Evolutionary conservation across 257 asterid species (phyloP).

Genomic region (Oldenlandia corymbosa): DNA sequence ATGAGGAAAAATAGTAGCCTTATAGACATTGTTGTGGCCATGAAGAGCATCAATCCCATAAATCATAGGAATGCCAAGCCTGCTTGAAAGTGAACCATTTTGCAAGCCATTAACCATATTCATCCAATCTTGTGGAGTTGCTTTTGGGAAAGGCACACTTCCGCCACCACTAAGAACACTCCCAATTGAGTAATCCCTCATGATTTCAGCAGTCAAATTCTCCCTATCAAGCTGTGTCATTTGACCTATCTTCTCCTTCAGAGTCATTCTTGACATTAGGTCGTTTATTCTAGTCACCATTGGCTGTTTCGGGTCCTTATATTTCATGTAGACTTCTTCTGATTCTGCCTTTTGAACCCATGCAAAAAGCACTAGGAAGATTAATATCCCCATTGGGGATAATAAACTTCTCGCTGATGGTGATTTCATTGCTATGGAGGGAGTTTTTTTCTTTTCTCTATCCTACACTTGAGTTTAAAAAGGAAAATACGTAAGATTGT

Average conservation of each 20-base stretch:
- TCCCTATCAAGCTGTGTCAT: slow-evolving; percentile 24
- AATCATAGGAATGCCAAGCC: slow-evolving; percentile 23
- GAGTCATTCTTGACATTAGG: slow-evolving; percentile 20
- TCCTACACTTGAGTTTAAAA: not conserved
- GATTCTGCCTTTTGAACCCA: not conserved
- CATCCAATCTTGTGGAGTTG: slow-evolving; percentile 18
- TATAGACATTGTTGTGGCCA: slow-evolving; percentile 20
- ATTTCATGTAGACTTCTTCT: not conserved
- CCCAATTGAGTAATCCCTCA: slow-evolving; percentile 18
- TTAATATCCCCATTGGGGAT: not conserved
- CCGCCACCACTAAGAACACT: slow-evolving; percentile 27
- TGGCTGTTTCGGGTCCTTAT: slow-evolving; percentile 21
- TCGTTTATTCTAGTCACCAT: not conserved
- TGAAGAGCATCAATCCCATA: slow-evolving; percentile 29
- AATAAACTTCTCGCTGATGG: not conserved
- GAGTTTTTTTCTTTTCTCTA: too few species aligned
- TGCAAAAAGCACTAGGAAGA: not conserved
- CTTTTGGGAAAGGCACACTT: slow-evolving; percentile 14
- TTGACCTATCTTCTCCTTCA: slow-evolving; percentile 21
- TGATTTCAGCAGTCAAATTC: slow-evolving; percentile 2
- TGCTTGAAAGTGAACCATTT: slow-evolving; percentile 17
- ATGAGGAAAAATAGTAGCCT: slow-evolving; percentile 26
- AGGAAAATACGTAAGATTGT: too few species aligned
- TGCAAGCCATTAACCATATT: slow-evolving; percentile 18
- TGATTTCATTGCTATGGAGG: not conserved